Base-by-base conservation (phyloP, 768 basidiomycete genomes). In the Austroboletus eburneus region DNA sequence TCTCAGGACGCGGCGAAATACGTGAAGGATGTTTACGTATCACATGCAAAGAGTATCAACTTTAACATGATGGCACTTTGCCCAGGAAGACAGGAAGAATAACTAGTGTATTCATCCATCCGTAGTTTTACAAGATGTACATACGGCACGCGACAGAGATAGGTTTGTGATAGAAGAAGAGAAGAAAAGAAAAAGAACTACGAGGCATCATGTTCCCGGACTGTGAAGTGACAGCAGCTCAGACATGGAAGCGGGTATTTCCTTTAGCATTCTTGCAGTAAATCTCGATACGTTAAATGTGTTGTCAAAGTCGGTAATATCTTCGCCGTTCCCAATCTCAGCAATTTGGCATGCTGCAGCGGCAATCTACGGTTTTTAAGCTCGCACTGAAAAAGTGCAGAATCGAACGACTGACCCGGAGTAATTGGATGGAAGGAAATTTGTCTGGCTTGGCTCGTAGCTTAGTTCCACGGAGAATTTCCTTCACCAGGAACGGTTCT, bases 41-140 rank as follows among this genome's bases (percentile, higher is more conserved):
- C 57, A 10, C 63, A 61, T 42, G 69, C 57, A 36, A 65, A 57
- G 59, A 71, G 52, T 52, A 68, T 67, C 52, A 66, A 62, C 47
- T 79, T 79, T 57, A 76, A 65, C 48, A 66, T 79, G 63, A 73
- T 79, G 55, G 73, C 74, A 3, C 66, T 79, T 21, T 72, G 71
- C 21, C 64, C 69, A 9, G 64, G 59, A 12, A 39, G 46, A 23
- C 44, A 41, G 32, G 46, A 51, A 32, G 4, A 13, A 18, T 51
- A n/a, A 43, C 24, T 63, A 60, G 45, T 29, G 27, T 30, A 18
- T 40, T 43, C 27, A 27, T 17, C 21, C 38, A 18, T 29, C 18
- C n/a, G 18, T 7, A 45, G 39, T 45, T 40, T 9, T 55, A 52
- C 52, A 41, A 51, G 9, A 14, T 35, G 50, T 49, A 42, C 42